Evolutionary conservation across 1,284 basidiomycete species (phyloP), one percentile per base, ranked within the genome.

Genomic region (Athelia psychrophila): DNA sequence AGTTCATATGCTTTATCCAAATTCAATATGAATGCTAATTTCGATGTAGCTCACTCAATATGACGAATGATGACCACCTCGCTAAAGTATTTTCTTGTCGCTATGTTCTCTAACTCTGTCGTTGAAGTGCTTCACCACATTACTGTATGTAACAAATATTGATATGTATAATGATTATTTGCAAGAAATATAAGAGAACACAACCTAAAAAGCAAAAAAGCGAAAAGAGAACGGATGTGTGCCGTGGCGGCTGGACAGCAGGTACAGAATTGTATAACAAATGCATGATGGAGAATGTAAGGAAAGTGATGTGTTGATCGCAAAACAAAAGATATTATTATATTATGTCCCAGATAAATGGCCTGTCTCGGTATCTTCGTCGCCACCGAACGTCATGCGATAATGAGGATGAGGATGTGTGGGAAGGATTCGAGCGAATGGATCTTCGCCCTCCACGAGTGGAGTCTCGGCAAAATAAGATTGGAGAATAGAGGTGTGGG

Each of bases 401-500:
- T 54, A 22, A 52, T 50, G 49, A 16, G 56, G 27, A 30, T 30
- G 27, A 30, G 13, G 27, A 13, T 30, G 5, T 46, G 22, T 24
- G 10, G 22, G 44, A 8, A 16, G 38, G 13, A 5, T 30, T 13
- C 27, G 27, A 13, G 27, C 27, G 27, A 30, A 30, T 30, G 27
- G 27, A 13, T 30, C 27, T 5, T 5, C 27, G 6, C 6, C 13
- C 27, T 30, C 27, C 27, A 30, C 5, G 27, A 30, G 27, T 30
- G 27, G 27, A 30, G 27, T 30, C 13, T 30, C 27, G 13, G 20
- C 35, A 54, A 76, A 75, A 53, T 76, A 81, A 0, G 78, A 71
- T 38, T 70, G 73, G 24, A 81, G 55, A 38, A 79, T 61, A 12
- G 75, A 75, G 58, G 73, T 66, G 27, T 75, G 71, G 23, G 64